These are phyloP conservation scores for Caloboletus firmus DNA, from an alignment of 1,284 basidiomycete species.

Conservation along the genomic window DNA sequence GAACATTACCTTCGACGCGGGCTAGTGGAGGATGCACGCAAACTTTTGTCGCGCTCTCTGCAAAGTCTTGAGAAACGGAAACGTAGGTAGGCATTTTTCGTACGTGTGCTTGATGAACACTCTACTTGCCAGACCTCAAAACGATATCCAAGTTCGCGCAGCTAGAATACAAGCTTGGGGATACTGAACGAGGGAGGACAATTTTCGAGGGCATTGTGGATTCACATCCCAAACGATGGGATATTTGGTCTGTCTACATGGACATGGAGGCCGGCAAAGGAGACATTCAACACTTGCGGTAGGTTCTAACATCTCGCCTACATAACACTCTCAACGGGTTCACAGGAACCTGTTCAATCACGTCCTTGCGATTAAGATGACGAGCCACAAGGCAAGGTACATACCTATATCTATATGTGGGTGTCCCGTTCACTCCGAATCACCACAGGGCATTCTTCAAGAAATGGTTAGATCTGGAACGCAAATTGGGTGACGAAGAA, in stretches of 20 bases:
- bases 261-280: slow-evolving; percentile 87
- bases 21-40: slow-evolving; percentile 78
- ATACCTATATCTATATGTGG: slow-evolving; percentile 23
- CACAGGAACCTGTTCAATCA: slow-evolving; percentile 82
- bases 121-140: slow-evolving; percentile 71
- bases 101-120: slow-evolving; percentile 3
- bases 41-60: slow-evolving; percentile 84
- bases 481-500: slow-evolving; percentile 81
- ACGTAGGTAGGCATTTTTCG: slow-evolving; percentile 58
- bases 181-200: slow-evolving; percentile 92
- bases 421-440: slow-evolving; percentile 12
- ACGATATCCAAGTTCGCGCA: slow-evolving; percentile 94
- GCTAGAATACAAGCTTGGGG: slow-evolving; percentile 92
- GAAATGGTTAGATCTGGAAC: slow-evolving; percentile 94
- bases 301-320: slow-evolving; percentile 21
- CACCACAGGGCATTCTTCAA: slow-evolving; percentile 83
- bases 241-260: slow-evolving; percentile 96
- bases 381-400: slow-evolving; percentile 92
- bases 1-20: slow-evolving; percentile 77
- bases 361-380: slow-evolving; percentile 81
- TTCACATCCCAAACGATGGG: slow-evolving; percentile 91
- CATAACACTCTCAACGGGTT: slow-evolving; percentile 9
- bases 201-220: slow-evolving; percentile 97
- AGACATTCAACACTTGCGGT: slow-evolving; percentile 78
- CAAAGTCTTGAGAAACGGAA: slow-evolving; percentile 95